Evolutionary conservation across 176 grass and related monocot species (phyloP).

Genomic region (Dactylis glomerata): DNA sequence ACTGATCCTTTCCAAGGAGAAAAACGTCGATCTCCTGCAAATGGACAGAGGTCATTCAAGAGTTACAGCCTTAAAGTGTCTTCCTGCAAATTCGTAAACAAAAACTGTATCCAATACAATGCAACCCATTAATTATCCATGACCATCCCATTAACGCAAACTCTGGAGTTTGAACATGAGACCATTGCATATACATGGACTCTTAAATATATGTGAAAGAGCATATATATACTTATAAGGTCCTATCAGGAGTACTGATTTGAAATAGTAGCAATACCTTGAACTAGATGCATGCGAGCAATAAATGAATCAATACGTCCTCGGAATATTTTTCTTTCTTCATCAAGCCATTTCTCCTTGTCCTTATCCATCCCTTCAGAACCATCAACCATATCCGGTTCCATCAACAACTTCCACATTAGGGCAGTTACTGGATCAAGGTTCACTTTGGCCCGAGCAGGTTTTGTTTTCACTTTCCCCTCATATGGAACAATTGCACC

Average conservation of each 20-base stretch:
- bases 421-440: constrained; percentile 63
- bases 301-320: not conserved
- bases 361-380: constrained; percentile 22
- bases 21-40: not conserved
- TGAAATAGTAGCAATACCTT: not conserved
- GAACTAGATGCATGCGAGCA: not conserved
- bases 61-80: not conserved
- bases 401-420: constrained; percentile 82
- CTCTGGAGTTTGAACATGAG: not conserved
- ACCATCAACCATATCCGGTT: constrained; percentile 44
- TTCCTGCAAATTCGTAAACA: constrained; percentile 1
- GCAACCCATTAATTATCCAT: not conserved
- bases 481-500: constrained; percentile 50
- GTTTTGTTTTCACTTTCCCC: constrained; percentile 46
- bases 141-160: not conserved
- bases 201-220: not conserved
- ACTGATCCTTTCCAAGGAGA: not conserved
- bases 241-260: not conserved
- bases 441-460: constrained; percentile 53
- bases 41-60: not conserved
- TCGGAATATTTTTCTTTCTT: not conserved
- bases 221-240: not conserved
- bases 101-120: not conserved
- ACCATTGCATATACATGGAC: not conserved
- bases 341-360: not conserved